Conservation (phyloP, 192 early-diverging fungal species). For the Linnemannia elongata region DNA sequence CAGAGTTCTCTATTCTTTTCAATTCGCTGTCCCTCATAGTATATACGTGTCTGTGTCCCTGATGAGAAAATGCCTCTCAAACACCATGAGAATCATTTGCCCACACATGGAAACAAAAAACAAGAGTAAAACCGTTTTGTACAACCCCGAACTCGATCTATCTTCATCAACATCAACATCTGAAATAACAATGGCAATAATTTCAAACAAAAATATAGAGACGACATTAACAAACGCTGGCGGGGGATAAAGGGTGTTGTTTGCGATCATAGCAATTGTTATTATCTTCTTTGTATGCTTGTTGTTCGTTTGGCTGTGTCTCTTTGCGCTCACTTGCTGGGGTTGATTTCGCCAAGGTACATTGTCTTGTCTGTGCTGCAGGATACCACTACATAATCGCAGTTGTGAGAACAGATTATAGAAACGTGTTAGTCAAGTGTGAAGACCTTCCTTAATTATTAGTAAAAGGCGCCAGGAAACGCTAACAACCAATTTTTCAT, state of each 20-base stretch:
- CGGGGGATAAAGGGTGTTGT: too few species aligned
- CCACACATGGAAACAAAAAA: neutral
- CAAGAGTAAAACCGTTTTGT: neutral
- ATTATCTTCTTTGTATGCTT: neutral
- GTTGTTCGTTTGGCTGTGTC: neutral
- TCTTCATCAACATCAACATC: neutral
- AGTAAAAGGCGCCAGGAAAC: too few species aligned
- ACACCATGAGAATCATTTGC: neutral
- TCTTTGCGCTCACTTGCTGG: constrained; percentile 39
- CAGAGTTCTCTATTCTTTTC: too few species aligned
- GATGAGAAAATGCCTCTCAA: neutral
- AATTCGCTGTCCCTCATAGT: too few species aligned
- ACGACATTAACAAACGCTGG: too few species aligned
- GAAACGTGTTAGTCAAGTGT: neutral
- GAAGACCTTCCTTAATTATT: neutral
- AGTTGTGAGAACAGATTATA: neutral
- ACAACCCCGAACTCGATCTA: neutral
- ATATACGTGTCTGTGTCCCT: too few species aligned
- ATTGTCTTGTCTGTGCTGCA: constrained; percentile 90
- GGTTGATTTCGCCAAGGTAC: constrained; percentile 89
- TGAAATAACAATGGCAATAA: neutral
- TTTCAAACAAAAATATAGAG: neutral
- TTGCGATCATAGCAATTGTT: neutral
- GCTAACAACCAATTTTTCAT: neutral
- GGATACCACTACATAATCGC: constrained; percentile 69